Conservation (phyloP, 495 filamentous ascomycete genomes). For the Neurospora discreta region DNA sequence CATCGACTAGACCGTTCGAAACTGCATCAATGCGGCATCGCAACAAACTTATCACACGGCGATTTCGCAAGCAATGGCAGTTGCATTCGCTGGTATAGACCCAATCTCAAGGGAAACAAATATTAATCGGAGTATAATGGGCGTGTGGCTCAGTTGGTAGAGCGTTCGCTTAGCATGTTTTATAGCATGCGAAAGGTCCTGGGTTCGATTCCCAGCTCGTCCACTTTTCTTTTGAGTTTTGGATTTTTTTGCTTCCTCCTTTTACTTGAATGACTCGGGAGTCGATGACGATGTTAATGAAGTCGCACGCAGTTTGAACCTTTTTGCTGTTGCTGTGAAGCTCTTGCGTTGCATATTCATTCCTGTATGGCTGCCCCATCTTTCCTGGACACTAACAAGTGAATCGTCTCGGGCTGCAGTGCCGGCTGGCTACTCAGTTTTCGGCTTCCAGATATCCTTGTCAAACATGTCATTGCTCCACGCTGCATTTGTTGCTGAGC, state of each 20-base stretch:
- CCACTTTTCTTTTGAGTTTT: conserved; percentile 1
- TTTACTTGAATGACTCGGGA: not conserved
- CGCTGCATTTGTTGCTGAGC: not conserved
- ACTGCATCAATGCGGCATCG: not conserved
- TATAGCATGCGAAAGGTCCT: conserved; percentile 11
- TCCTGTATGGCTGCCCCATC: not conserved
- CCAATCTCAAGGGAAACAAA: no score
- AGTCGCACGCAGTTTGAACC: not conserved
- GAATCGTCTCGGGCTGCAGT: not conserved
- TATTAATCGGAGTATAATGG: no score
- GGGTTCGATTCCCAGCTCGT: conserved; percentile 17
- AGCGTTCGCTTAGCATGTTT: conserved; percentile 1
- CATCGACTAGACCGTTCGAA: not conserved
- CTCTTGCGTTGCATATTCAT: not conserved
- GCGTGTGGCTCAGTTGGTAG: conserved; percentile 3
- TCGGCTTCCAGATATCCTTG: not conserved
- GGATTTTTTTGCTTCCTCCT: not conserved
- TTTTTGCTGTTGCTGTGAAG: not conserved
- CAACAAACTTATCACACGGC: not conserved
- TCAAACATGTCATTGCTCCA: not conserved
- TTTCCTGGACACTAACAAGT: not conserved
- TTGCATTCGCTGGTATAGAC: not conserved
- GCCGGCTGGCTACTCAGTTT: not conserved
- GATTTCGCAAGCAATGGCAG: not conserved
- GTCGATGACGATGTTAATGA: not conserved